phyloP scores from a whole-genome alignment of 192 early-diverging fungal genomes.

The Coemansia sp. region DNA sequence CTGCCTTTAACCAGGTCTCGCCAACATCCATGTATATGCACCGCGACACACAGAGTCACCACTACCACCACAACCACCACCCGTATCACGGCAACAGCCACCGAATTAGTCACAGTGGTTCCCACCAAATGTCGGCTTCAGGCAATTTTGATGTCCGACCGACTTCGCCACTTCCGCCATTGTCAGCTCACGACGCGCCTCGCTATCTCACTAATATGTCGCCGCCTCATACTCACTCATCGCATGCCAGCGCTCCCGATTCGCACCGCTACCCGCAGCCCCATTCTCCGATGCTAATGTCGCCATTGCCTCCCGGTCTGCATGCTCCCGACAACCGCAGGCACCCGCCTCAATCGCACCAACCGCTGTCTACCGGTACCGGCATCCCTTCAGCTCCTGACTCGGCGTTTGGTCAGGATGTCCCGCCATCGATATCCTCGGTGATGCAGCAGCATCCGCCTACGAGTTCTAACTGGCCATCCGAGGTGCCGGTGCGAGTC shows the following conservation, averaged over 20 bases:
- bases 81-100: slow-evolving; percentile 11
- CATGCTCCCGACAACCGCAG: not conserved
- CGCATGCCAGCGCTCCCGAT: slow-evolving; percentile 9
- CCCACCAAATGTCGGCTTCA: slow-evolving; percentile 18
- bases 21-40: slow-evolving; percentile 13
- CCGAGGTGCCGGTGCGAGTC: not conserved
- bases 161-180: slow-evolving; percentile 7
- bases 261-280: slow-evolving; percentile 12
- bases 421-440: slow-evolving; percentile 14
- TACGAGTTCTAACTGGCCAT: not conserved
- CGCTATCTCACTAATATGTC: slow-evolving; percentile 10
- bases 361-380: not conserved
- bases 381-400: not conserved
- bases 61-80: not conserved
- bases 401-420: slow-evolving; percentile 11
- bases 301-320: not conserved
- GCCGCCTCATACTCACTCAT: slow-evolving; percentile 3
- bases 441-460: slow-evolving; percentile 11
- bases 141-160: slow-evolving; percentile 15
- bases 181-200: slow-evolving; percentile 6
- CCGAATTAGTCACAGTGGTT: not conserved
- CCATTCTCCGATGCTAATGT: not conserved
- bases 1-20: slow-evolving; percentile 16
- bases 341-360: not conserved
- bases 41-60: slow-evolving; percentile 6